Evolutionary conservation across 2,329 filamentous ascomycete genomes (phyloP).

Genomic region (Aspergillus transmontanensis): DNA sequence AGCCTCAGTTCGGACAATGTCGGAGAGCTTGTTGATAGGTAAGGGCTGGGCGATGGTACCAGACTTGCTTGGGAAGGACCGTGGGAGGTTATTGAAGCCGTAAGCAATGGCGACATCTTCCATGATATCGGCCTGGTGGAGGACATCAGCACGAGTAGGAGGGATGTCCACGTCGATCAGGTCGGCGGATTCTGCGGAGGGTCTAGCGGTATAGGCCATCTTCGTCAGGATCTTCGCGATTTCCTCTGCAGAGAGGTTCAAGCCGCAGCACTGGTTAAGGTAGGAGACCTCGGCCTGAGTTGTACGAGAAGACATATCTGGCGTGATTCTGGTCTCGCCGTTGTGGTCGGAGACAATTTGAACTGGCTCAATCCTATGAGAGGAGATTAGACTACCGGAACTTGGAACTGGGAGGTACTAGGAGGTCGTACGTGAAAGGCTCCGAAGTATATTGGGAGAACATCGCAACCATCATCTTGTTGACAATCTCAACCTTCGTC

Average conservation of each 20-base stretch:
- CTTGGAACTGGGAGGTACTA: not conserved
- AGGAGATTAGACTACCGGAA: conserved; percentile 1
- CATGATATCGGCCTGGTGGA: conserved; percentile 98
- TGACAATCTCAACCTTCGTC: conserved; percentile 94
- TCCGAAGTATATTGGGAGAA: conserved; percentile 90
- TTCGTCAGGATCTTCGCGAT: conserved; percentile 80
- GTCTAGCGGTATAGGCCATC: conserved; percentile 84
- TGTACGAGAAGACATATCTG: conserved; percentile 74
- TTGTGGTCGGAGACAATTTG: conserved; percentile 93
- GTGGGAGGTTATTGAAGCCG: conserved; percentile 94
- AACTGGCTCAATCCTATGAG: conserved; percentile 74
- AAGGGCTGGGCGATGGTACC: conserved; percentile 85
- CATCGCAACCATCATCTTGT: conserved; percentile 95
- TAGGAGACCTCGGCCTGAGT: conserved; percentile 87
- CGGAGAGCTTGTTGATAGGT: conserved; percentile 88
- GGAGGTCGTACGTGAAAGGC: conserved; percentile 67
- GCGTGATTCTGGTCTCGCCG: conserved; percentile 75
- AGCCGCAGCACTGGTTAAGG: conserved; percentile 88
- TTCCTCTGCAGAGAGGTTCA: conserved; percentile 71
- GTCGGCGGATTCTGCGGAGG: conserved; percentile 69
- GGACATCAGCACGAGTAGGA: conserved; percentile 86
- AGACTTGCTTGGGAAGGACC: conserved; percentile 81
- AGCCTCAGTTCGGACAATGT: conserved; percentile 85
- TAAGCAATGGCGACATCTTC: conserved; percentile 96
- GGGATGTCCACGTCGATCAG: conserved; percentile 82